Base-by-base conservation (phyloP, 2,329 filamentous ascomycete species). In the Fusarium tjaetaba region DNA sequence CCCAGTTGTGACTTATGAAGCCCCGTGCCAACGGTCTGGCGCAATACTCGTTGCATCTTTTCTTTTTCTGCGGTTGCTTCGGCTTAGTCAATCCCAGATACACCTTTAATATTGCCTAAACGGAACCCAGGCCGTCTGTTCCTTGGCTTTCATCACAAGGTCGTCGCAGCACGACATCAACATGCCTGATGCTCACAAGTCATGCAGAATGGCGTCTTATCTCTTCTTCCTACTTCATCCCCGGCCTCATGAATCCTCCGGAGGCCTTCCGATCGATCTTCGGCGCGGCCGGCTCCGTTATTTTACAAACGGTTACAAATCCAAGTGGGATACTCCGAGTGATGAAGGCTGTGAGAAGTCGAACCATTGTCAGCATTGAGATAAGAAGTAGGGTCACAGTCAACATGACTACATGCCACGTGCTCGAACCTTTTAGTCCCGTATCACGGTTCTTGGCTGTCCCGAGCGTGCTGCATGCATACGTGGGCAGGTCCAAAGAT, bases 21-120 rank as follows among this genome's bases (percentile, higher is more conserved):
- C 15, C 15, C 8, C 16, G 5, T 55, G 4, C 22, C 36, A 20
- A 18, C 8, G 7, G 15, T 5, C 13, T 34, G 5, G 10, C 2
- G 4, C 14, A 2, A 11, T 14, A 0, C 6, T 32, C 5, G 8
- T 28, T 14, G 2, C 24, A 16, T 16, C 14, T 26, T 7, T 11
- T 5, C 0, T 7, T 22, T 10, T 18, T 4, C 20, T n/a, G 15
- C 8, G n/a, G 15, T 28, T 46, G 4, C 4, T 16, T 36, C 15
- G 20, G 20, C 41, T 26, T 28, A 8, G 11, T 58, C 1, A 26
- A 13, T 58, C 11, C 1, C 1, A 6, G 2, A n/a, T 36, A 11
- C 24, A 28, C 9, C 5, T n/a, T 11, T 1, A 16, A 28, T 49
- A 36, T 28, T 49, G 55, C 41, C 55, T 58, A 36, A 49, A 36